phyloP scores from a whole-genome alignment of 2,329 filamentous ascomycete species.

The Zasmidium citrigriseum region DNA sequence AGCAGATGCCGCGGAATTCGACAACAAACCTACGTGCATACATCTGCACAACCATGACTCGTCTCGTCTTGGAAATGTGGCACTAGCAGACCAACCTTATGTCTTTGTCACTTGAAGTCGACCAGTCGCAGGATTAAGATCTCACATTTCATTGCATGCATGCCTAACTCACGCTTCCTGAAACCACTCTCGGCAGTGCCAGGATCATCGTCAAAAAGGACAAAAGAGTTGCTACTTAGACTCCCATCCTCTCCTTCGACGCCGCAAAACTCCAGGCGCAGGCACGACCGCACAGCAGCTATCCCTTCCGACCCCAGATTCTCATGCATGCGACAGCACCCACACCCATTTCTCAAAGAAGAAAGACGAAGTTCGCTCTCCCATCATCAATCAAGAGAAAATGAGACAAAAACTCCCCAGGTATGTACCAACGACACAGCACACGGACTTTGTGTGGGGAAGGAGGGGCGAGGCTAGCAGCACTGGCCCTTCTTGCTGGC shows the following conservation, averaged over 20 bases:
- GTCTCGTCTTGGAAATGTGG: too few species aligned
- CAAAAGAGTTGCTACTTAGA: background rate
- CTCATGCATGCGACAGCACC: background rate
- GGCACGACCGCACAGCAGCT: background rate
- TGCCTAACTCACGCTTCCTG: background rate
- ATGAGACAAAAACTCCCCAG: background rate
- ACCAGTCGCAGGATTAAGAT: background rate
- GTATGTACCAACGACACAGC: background rate
- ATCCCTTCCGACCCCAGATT: background rate
- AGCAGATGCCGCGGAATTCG: too few species aligned
- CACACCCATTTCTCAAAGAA: background rate
- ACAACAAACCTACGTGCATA: too few species aligned
- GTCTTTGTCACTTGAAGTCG: too few species aligned
- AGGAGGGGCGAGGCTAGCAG: constrained; percentile 56
- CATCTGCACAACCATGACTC: too few species aligned
- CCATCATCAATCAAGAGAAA: too few species aligned
- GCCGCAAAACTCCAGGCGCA: background rate
- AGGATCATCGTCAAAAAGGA: background rate
- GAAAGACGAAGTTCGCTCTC: background rate
- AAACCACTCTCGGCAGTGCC: background rate
- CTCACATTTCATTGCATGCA: background rate
- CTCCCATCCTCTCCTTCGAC: background rate
- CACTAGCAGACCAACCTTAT: too few species aligned
- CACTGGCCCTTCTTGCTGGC: constrained; percentile 79
- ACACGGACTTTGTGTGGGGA: background rate